phyloP scores from a whole-genome alignment of 2,329 filamentous ascomycete genomes.

The Cucurbitaria berberidis region DNA sequence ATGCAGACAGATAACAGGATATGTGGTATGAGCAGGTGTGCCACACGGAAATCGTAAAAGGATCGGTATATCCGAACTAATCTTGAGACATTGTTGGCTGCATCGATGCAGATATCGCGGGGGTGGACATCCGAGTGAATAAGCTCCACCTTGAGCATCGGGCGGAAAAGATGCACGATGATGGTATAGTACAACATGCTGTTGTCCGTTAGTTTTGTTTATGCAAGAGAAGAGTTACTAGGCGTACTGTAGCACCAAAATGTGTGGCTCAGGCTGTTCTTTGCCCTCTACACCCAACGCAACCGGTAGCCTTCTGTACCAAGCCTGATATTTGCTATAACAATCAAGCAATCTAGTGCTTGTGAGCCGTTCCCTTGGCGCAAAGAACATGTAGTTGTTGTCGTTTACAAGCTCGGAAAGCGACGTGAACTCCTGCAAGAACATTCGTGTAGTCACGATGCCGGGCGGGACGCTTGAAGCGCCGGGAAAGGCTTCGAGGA shows the following conservation, averaged over 20 bases:
- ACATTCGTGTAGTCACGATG: slow-evolving; percentile 39
- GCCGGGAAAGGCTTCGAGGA: slow-evolving; percentile 44
- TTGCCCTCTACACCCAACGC: slow-evolving; percentile 59
- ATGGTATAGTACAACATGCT: slow-evolving; percentile 73
- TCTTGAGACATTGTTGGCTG: slow-evolving; percentile 53
- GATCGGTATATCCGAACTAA: slow-evolving; percentile 52
- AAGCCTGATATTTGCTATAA: slow-evolving; percentile 72
- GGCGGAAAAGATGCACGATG: slow-evolving; percentile 75
- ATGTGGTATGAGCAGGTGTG: slow-evolving; percentile 48
- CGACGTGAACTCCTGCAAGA: slow-evolving; percentile 66
- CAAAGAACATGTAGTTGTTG: slow-evolving; percentile 74
- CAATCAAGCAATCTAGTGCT: slow-evolving; percentile 67
- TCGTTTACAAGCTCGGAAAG: slow-evolving; percentile 77
- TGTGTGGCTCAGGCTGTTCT: slow-evolving; percentile 70
- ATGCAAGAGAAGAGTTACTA: background rate
- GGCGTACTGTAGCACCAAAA: slow-evolving; percentile 77
- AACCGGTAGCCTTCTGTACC: slow-evolving; percentile 72
- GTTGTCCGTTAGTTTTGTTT: slow-evolving; percentile 12
- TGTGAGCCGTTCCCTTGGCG: slow-evolving; percentile 69
- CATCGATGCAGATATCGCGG: slow-evolving; percentile 67
- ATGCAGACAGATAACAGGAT: slow-evolving; percentile 52
- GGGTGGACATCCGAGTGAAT: slow-evolving; percentile 66
- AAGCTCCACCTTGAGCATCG: slow-evolving; percentile 69
- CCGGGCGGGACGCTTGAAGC: slow-evolving; percentile 15
- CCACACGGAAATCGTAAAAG: slow-evolving; percentile 53